phyloP scores from a whole-genome alignment of 495 filamentous ascomycete genomes.

The Penicillium antarcticum region DNA sequence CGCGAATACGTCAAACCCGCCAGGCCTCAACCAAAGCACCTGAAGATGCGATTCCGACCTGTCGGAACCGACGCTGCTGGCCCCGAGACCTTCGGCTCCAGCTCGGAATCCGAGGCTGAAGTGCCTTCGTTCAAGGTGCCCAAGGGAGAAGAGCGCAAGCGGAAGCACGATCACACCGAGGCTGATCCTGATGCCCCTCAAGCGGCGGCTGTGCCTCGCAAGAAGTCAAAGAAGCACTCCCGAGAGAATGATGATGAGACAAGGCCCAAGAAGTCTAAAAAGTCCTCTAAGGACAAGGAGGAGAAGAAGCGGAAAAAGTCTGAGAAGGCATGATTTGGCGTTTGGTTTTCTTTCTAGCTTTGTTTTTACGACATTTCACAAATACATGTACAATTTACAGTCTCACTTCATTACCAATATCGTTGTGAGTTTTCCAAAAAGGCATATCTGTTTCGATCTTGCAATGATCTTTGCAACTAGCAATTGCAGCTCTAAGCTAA shows the following conservation, averaged over 20 bases:
- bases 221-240: conserved; percentile 45
- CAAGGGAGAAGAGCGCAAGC: conserved; percentile 37
- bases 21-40: conserved; percentile 53
- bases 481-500: too few species aligned
- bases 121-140: conserved; percentile 38
- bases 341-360: conserved; percentile 21
- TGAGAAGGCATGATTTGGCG: conserved; percentile 32
- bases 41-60: conserved; percentile 60
- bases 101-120: conserved; percentile 45
- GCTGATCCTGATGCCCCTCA: conserved; percentile 33
- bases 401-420: not conserved
- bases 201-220: conserved; percentile 25
- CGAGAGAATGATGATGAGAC: conserved; percentile 18
- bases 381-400: conserved; percentile 22
- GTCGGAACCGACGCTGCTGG: conserved; percentile 45
- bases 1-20: conserved; percentile 39
- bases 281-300: conserved; percentile 38
- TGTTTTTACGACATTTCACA: conserved; percentile 14
- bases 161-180: conserved; percentile 40
- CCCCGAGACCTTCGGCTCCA: conserved; percentile 46
- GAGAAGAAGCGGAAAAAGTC: conserved; percentile 46
- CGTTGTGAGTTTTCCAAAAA: too few species aligned
- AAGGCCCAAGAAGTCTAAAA: conserved; percentile 36
- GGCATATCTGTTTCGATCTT: too few species aligned
- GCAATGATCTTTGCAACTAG: too few species aligned